These are phyloP conservation scores for Trametes punicea DNA, from an alignment of 768 basidiomycete genomes.

Conservation along the genomic window DNA sequence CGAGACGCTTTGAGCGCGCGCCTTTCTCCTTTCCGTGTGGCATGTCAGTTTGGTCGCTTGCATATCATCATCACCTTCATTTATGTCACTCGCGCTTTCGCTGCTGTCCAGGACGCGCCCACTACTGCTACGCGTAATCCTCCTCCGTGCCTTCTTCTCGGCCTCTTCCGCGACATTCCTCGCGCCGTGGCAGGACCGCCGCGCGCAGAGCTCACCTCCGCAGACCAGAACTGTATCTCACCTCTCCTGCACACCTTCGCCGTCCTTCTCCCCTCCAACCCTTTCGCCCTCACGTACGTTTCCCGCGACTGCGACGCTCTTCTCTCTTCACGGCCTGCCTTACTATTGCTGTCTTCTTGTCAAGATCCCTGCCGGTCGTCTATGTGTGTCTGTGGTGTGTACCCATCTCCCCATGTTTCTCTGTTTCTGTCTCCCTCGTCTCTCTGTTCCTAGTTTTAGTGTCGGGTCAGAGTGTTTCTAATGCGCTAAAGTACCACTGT, in stretches of 20 bases:
- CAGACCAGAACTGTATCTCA: not conserved
- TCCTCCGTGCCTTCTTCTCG: not conserved
- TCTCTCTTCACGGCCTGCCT: not conserved
- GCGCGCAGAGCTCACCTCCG: not conserved
- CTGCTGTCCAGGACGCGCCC: slow-evolving; percentile 12
- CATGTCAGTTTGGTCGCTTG: not conserved
- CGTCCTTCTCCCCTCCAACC: not conserved
- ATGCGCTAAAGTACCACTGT: too few relatives aligned
- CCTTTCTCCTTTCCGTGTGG: not conserved
- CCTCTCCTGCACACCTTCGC: not conserved
- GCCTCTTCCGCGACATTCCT: not conserved
- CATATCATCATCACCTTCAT: not conserved
- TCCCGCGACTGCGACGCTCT: too few relatives aligned
- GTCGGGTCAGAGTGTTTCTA: too few relatives aligned
- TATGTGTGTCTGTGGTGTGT: not conserved
- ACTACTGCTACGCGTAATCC: not conserved
- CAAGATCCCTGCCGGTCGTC: not conserved
- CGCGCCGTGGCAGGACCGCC: not conserved
- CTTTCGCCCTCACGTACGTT: not conserved
- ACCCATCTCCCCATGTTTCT: too few relatives aligned
- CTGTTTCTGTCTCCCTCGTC: too few relatives aligned
- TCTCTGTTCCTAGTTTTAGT: too few relatives aligned
- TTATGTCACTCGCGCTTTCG: slow-evolving; percentile 1
- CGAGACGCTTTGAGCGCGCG: not conserved
- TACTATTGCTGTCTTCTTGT: not conserved